Percentiles rank a stretch among this genome's conserved stretches.
These are phyloP conservation scores for Sporothrix brunneoviolacea DNA, from an alignment of 2,329 filamentous ascomycete genomes.

Conservation along the genomic window DNA sequence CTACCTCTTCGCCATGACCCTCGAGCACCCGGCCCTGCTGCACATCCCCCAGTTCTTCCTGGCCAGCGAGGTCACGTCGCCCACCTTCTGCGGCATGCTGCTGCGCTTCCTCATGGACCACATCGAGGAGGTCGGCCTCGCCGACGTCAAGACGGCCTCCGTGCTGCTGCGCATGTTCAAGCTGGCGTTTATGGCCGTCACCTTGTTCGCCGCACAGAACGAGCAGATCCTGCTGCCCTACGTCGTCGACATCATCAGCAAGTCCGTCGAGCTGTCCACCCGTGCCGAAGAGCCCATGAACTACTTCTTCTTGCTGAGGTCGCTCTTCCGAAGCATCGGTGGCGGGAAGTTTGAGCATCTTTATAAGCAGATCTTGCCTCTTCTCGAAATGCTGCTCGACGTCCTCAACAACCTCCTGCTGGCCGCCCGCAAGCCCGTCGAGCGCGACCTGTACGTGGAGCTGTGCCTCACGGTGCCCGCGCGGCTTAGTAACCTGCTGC, in stretches of 20 bases:
- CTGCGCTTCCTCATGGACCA: conserved; percentile 95
- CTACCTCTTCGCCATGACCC: conserved; percentile 94
- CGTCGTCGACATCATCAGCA: conserved; percentile 93
- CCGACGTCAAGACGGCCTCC: conserved; percentile 85
- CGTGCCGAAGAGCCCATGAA: conserved; percentile 97
- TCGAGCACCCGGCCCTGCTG: conserved; percentile 87
- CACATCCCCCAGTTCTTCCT: conserved; percentile 98
- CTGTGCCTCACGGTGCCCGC: conserved; percentile 94
- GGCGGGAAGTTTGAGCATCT: conserved; percentile 95
- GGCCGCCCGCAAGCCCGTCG: conserved; percentile 81
- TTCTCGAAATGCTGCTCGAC: conserved; percentile 95
- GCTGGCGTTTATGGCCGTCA: conserved; percentile 98
- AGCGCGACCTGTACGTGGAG: conserved; percentile 94
- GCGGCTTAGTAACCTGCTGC: conserved; percentile 84
- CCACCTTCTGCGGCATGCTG: conserved; percentile 96
- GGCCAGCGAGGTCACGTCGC: conserved; percentile 95
- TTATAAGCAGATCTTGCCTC: conserved; percentile 94
- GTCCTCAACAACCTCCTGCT: conserved; percentile 92
- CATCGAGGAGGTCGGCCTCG: conserved; percentile 88
- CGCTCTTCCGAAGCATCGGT: conserved; percentile 91
- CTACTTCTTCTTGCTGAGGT: conserved; percentile 89
- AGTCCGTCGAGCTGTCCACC: conserved; percentile 92
- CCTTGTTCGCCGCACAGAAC: conserved; percentile 88
- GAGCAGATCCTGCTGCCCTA: conserved; percentile 93
- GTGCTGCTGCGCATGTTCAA: conserved; percentile 94